Evolutionary conservation across 2,329 filamentous ascomycete species (phyloP).

Genomic region (Albifimbria verrucaria): DNA sequence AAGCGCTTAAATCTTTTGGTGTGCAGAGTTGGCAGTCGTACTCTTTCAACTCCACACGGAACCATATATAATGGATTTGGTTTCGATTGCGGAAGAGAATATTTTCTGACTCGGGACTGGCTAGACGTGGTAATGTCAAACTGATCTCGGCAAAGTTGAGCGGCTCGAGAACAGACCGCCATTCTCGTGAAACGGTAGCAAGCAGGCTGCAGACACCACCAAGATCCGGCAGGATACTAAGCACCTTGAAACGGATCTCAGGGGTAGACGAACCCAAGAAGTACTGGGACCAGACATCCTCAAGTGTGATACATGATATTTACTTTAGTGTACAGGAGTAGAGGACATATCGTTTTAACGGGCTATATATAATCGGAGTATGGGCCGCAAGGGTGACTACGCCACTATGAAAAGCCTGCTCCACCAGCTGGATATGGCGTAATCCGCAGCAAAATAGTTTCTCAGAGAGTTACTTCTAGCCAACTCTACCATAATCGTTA

Average conservation of each 20-base stretch:
- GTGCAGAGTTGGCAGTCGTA: slow-evolving; percentile 18
- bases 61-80: slow-evolving; percentile 23
- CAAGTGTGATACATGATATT: neutral
- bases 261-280: slow-evolving; percentile 12
- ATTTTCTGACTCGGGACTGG: slow-evolving; percentile 10
- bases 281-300: slow-evolving; percentile 11
- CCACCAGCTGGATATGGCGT: neutral
- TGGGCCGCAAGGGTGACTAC: neutral
- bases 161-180: slow-evolving; percentile 20
- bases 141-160: slow-evolving; percentile 22
- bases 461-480: neutral
- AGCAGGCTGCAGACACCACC: slow-evolving; percentile 14
- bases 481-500: neutral
- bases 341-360: neutral
- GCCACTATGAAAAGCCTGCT: neutral
- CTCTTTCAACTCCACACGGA: slow-evolving; percentile 22
- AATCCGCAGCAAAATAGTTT: neutral
- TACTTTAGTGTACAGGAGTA: neutral
- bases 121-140: slow-evolving; percentile 17
- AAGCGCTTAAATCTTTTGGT: slow-evolving; percentile 6
- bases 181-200: slow-evolving; percentile 15
- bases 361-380: neutral
- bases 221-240: slow-evolving; percentile 13
- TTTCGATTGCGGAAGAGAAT: slow-evolving; percentile 19
- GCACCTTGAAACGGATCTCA: slow-evolving; percentile 13